Percentiles rank a stretch among this genome's conserved stretches.
Evolutionary conservation across 805 yeast genomes (phyloP).

Genomic region (Yamadazyma akitaensis): DNA sequence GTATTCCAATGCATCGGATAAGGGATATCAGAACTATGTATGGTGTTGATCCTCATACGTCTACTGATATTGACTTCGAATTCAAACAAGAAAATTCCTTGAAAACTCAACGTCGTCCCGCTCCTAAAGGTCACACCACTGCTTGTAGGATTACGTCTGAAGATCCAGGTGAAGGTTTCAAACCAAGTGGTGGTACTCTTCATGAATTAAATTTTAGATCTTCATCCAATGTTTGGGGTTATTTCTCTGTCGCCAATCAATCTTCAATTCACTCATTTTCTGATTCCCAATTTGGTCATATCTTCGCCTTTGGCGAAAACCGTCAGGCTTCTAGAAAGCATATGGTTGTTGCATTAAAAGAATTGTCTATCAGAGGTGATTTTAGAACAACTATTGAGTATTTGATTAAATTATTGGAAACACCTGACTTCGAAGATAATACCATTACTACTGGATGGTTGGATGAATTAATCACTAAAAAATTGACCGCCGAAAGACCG

Average conservation of each 20-base stretch:
- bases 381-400: conserved; percentile 98
- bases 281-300: conserved; percentile 98
- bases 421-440: conserved; percentile 94
- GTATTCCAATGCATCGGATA: conserved; percentile 94
- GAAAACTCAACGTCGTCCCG: conserved; percentile 83
- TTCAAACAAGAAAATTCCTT: conserved; percentile 71
- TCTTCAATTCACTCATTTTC: conserved; percentile 97
- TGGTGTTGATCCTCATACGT: conserved; percentile 93
- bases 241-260: conserved; percentile 93
- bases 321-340: conserved; percentile 97
- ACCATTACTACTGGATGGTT: conserved; percentile 99
- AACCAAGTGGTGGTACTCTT: conserved; percentile 95
- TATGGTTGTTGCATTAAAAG: conserved; percentile 98
- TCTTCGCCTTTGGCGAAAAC: conserved; percentile 97
- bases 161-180: conserved; percentile 99
- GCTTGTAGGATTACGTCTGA: conserved; percentile 99
- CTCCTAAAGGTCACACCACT: conserved; percentile 97
- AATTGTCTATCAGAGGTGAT: conserved; percentile 95
- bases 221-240: conserved; percentile 98
- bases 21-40: conserved; percentile 88
- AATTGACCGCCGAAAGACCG: conserved; percentile 95
- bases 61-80: conserved; percentile 87
- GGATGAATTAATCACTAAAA: conserved; percentile 90
- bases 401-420: conserved; percentile 88
- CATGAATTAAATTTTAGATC: conserved; percentile 97